A percentile compares a stretch with the other conserved stretches of the same genome.
These are phyloP conservation scores for Huntiella decipiens DNA, from an alignment of 2,329 filamentous ascomycete species.

Conservation along the genomic window DNA sequence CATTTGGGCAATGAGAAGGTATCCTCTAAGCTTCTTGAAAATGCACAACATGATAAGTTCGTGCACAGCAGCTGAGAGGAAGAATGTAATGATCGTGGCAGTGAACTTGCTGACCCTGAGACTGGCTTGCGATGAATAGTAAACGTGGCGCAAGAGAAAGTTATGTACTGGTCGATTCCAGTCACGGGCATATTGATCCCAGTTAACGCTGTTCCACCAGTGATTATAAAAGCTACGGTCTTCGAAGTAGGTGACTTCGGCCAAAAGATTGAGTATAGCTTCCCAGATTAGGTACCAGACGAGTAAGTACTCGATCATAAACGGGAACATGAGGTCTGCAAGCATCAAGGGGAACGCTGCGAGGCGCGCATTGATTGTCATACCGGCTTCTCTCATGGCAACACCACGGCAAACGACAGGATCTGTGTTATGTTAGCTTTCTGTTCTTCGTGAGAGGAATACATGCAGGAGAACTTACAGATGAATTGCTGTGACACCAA, in stretches of 20 bases:
- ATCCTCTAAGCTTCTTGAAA: constrained; percentile 59
- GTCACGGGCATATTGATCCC: constrained; percentile 62
- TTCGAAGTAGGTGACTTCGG: constrained; percentile 58
- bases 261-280: constrained; percentile 53
- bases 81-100: constrained; percentile 58
- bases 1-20: constrained; percentile 56
- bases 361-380: constrained; percentile 42
- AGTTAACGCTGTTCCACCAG: constrained; percentile 47
- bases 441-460: neutral
- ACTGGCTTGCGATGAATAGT: constrained; percentile 57
- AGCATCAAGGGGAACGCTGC: constrained; percentile 54
- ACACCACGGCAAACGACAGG: constrained; percentile 51
- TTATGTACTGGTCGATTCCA: constrained; percentile 66
- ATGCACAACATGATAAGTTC: constrained; percentile 67
- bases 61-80: constrained; percentile 51
- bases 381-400: constrained; percentile 45
- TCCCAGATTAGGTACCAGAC: constrained; percentile 74
- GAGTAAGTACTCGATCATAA: constrained; percentile 61
- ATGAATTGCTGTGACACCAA: constrained; percentile 59
- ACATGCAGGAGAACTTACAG: constrained; percentile 20
- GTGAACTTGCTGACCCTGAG: constrained; percentile 50
- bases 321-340: constrained; percentile 57
- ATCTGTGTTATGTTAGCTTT: constrained; percentile 19
- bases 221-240: constrained; percentile 53
- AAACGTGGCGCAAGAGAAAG: constrained; percentile 61